Evolutionary conservation across 306 rosid genomes (phyloP).

Genomic region (Luffa acutangula): DNA sequence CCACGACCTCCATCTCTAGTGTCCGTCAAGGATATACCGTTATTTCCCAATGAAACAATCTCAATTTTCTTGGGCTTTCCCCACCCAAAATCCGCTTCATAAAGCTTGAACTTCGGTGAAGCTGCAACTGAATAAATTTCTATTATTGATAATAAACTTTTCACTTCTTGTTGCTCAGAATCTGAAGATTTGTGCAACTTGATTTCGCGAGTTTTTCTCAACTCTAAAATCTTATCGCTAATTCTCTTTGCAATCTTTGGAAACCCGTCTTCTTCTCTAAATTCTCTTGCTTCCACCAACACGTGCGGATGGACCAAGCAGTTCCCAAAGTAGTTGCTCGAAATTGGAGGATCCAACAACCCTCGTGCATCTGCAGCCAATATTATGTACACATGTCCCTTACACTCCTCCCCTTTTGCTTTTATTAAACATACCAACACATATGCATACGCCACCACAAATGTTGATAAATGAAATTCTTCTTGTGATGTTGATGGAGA

Average conservation of each 20-base stretch:
- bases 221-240: neutral
- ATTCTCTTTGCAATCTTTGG: constrained; percentile 1
- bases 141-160: too few relatives aligned
- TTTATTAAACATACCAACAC: constrained; percentile 11
- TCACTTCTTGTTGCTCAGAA: accelerated
- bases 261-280: constrained; percentile 15
- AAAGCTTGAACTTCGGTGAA: neutral
- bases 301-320: neutral
- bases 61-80: neutral
- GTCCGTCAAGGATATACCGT: neutral
- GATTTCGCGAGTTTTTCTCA: too few relatives aligned
- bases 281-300: neutral
- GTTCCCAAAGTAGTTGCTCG: constrained; percentile 30
- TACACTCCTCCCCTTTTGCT: constrained; percentile 9
- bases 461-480: constrained; percentile 23
- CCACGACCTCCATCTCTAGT: neutral
- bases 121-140: neutral
- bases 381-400: accelerated
- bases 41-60: neutral
- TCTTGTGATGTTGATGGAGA: neutral
- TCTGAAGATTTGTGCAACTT: neutral
- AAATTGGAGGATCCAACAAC: constrained; percentile 8
- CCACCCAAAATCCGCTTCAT: neutral
- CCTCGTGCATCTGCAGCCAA: constrained; percentile 18
- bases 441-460: constrained; percentile 16